Percentiles rank a stretch among this genome's conserved stretches.
phyloP scores from a whole-genome alignment of 768 basidiomycete genomes.

The Chalciporus chontae region DNA sequence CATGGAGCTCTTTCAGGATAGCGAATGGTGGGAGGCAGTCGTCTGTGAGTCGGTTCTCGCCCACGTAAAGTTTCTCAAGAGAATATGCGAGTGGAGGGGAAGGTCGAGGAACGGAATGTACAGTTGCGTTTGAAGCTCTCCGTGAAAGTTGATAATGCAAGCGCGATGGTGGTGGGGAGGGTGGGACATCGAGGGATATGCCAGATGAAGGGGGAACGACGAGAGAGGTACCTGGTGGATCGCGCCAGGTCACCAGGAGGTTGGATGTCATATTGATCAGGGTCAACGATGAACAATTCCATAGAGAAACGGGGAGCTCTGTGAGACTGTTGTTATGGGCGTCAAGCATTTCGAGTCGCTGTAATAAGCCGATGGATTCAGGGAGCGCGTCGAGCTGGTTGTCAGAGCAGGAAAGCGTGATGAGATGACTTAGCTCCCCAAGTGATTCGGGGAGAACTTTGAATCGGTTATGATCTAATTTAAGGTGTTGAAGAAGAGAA shows the following conservation, averaged over 20 bases:
- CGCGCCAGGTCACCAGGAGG: slow-evolving; percentile 67
- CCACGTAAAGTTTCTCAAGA: slow-evolving; percentile 78
- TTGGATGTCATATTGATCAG: slow-evolving; percentile 89
- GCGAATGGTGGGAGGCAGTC: slow-evolving; percentile 74
- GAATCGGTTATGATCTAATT: slow-evolving; percentile 85
- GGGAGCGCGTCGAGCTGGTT: slow-evolving; percentile 83
- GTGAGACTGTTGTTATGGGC: slow-evolving; percentile 89
- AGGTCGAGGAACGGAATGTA: slow-evolving; percentile 29
- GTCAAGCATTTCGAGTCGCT: slow-evolving; percentile 72
- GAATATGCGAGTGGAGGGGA: slow-evolving; percentile 64
- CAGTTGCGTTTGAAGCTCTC: slow-evolving; percentile 34
- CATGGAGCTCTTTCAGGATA: slow-evolving; percentile 69
- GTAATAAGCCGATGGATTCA: slow-evolving; percentile 66
- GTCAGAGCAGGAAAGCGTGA: slow-evolving; percentile 82
- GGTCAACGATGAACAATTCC: slow-evolving; percentile 74
- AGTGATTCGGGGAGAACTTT: slow-evolving; percentile 80
- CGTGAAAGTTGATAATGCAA: slow-evolving; percentile 23
- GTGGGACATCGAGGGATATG: slow-evolving; percentile 20
- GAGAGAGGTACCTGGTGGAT: slow-evolving; percentile 46
- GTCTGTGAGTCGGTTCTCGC: slow-evolving; percentile 84
- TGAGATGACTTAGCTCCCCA: slow-evolving; percentile 67
- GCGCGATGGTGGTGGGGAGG: slow-evolving; percentile 9
- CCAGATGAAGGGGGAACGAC: slow-evolving; percentile 21
- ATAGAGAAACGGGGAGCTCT: slow-evolving; percentile 70
- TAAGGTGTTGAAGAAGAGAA: slow-evolving; percentile 63